Conservation (phyloP, 495 filamentous ascomycete genomes). For the Chaetomium cochliodes region DNA sequence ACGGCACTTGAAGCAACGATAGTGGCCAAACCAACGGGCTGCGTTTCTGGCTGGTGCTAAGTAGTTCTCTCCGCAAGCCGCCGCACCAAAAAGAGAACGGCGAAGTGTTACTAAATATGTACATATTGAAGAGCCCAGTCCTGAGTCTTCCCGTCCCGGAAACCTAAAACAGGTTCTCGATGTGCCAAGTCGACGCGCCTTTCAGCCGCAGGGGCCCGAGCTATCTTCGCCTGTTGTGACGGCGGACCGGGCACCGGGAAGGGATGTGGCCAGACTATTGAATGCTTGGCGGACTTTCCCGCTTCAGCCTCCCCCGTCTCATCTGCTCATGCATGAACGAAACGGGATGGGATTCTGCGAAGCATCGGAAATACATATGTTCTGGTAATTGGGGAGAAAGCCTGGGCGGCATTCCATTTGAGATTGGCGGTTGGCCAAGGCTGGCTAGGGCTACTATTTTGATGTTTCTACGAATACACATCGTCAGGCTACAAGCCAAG, state of each 20-base stretch:
- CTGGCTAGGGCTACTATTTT: not conserved
- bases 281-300: not conserved
- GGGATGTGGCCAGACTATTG: not conserved
- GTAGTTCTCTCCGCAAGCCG: no score
- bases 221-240: not conserved
- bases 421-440: not conserved
- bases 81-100: no score
- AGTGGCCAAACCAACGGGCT: no score
- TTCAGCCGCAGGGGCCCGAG: not conserved
- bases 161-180: no score
- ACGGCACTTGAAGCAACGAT: no score
- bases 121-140: no score
- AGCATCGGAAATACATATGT: not conserved
- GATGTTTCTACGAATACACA: no score
- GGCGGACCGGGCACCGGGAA: not conserved
- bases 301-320: slow-evolving; percentile 3
- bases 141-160: no score
- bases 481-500: no score
- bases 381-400: no score
- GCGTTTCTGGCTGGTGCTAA: no score
- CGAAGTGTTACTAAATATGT: no score
- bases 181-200: not conserved
- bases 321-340: not conserved
- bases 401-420: not conserved
- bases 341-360: not conserved